Percentiles rank a stretch among this genome's conserved stretches.
Conservation (phyloP, 306 rosid species). For the Cicer bijugum region DNA sequence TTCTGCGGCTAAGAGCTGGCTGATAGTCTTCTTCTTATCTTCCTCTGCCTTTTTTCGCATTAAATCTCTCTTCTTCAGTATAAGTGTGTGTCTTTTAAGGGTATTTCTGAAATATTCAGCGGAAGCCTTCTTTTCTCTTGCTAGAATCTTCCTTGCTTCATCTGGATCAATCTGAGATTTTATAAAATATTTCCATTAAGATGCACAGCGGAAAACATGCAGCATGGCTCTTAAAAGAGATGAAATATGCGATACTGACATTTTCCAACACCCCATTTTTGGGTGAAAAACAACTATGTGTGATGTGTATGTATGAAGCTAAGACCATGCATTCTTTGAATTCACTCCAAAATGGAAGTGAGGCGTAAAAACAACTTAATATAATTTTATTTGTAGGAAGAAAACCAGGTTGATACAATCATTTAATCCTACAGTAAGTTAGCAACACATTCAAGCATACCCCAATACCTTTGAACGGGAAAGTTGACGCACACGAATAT, state of each 20-base stretch:
- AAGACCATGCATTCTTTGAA: background rate
- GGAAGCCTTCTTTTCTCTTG: conserved; percentile 86
- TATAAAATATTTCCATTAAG: conserved; percentile 43
- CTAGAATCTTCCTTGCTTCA: conserved; percentile 78
- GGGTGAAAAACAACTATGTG: conserved; percentile 18
- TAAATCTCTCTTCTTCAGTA: conserved; percentile 83
- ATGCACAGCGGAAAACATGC: conserved; percentile 30
- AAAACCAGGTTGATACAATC: conserved; percentile 40
- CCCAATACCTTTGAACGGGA: conserved; percentile 84
- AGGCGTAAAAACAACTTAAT: conserved; percentile 7
- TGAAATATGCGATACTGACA: conserved; percentile 19
- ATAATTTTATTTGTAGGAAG: conserved; percentile 2
- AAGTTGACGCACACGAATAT: conserved; percentile 83
- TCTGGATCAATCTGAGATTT: conserved; percentile 79
- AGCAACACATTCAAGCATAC: conserved; percentile 29
- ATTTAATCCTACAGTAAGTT: conserved; percentile 42
- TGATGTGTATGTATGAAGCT: conserved; percentile 19
- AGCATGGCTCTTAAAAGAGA: conserved; percentile 7
- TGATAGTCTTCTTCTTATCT: conserved; percentile 65
- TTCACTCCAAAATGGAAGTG: conserved; percentile 31
- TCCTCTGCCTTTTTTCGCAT: conserved; percentile 83
- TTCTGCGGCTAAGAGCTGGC: conserved; percentile 81
- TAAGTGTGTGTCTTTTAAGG: conserved; percentile 77
- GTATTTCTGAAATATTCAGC: conserved; percentile 73
- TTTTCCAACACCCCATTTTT: conserved; percentile 25